A percentile compares a stretch with the other conserved stretches of the same genome.
phyloP scores from a whole-genome alignment of 2,329 filamentous ascomycete species.

The Aspergillus brasiliensis region DNA sequence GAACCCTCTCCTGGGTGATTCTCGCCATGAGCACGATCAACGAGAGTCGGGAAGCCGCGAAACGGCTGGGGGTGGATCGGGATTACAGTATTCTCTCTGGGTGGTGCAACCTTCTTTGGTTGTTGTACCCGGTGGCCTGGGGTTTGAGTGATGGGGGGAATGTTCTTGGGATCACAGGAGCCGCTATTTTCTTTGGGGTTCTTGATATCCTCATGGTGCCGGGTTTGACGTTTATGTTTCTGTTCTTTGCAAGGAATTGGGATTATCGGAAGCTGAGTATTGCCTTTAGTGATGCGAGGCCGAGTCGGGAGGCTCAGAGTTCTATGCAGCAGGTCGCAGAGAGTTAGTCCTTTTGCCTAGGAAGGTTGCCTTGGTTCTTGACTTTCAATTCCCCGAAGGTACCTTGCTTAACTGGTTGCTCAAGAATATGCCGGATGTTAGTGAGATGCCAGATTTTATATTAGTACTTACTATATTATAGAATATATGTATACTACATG shows the following conservation, averaged over 20 bases:
- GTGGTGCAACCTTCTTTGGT: slow-evolving; percentile 46
- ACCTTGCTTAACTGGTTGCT: no score
- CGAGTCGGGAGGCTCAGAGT: not conserved
- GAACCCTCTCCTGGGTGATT: slow-evolving; percentile 49
- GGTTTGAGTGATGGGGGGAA: slow-evolving; percentile 58
- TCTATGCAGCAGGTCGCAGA: no score
- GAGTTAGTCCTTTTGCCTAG: no score
- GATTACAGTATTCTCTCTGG: slow-evolving; percentile 55
- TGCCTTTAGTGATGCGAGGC: slow-evolving; percentile 52
- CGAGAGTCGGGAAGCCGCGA: slow-evolving; percentile 42
- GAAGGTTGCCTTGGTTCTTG: no score
- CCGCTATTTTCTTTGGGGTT: slow-evolving; percentile 57
- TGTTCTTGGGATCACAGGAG: slow-evolving; percentile 49
- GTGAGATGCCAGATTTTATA: no score
- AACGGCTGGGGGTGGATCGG: slow-evolving; percentile 45
- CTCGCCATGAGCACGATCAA: slow-evolving; percentile 51
- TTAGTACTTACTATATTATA: no score
- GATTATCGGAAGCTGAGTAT: slow-evolving; percentile 56
- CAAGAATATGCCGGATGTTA: no score
- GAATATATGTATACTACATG: no score
- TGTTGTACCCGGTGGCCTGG: slow-evolving; percentile 56
- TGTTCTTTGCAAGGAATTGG: slow-evolving; percentile 46
- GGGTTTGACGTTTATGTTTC: slow-evolving; percentile 42
- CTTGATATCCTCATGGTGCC: slow-evolving; percentile 56
- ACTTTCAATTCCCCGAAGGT: no score